Base-by-base conservation (phyloP, 164 flowering plant species). In the Stephania cephalantha region DNA sequence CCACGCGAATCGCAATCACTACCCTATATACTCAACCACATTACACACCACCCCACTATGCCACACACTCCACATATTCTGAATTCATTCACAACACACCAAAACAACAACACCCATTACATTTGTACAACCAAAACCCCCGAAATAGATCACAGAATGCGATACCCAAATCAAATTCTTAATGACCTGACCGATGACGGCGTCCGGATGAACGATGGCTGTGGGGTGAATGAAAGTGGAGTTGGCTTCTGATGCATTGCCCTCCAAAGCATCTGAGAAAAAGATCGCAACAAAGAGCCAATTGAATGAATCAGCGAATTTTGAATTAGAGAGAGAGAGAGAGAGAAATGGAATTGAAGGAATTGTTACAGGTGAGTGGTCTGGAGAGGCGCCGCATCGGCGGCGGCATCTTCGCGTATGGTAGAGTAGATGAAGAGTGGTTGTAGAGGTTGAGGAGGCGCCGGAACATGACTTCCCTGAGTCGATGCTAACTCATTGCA, bases 151-250 rank as follows among this genome's bases (percentile, higher is more conserved):
- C 13, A 8, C 13, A 8, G 6, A 48, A 48, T 7, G 53, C 53
- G 6, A 48, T 1, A 8, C 6, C 11, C 53, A 48, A 48, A 48
- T 1, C 53, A 48, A 48, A 48, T 12, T 1, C 13, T 48, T 48
- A 48, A 48, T 48, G 22, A 73, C 94, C 88, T 87, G 87, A 53
- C 94, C 98, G 25, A 93, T 83, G 44, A 85, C 61, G 9, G 89
- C 90, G 74, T 73, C 20, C 1, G 88, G 87, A 70, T 88, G 88
- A 75, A 88, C 79, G 44, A 88, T 55, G 1, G 90, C 85, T 46
- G 84, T 78, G 2, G 88, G 88, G 76, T 88, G 90, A 69, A 85
- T 83, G 73, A 72, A 78, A 50, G 53, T 75, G 15, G 78, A 66
- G 6, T 63, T 45, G n/a, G 64, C 78, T 46, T 17, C 68, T 0